Evolutionary conservation across 2,329 filamentous ascomycete genomes (phyloP).

Genomic region (Ilyonectria mors-panacis): DNA sequence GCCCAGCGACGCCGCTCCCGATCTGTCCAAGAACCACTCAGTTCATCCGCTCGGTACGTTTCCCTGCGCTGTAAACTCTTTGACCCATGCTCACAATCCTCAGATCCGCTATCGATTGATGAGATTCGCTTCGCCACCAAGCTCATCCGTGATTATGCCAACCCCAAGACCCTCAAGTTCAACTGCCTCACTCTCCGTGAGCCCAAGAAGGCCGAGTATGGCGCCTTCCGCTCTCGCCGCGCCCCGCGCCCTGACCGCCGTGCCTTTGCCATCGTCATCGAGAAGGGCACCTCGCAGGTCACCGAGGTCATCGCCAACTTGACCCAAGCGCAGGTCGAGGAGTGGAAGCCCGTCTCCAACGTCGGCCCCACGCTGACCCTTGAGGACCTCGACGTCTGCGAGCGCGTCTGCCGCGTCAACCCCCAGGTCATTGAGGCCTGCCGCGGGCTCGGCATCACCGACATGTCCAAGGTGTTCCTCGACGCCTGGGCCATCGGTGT

Average conservation of each 20-base stretch:
- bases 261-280: constrained; percentile 65
- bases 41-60: constrained; percentile 57
- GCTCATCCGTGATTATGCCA: constrained; percentile 60
- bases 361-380: constrained; percentile 75
- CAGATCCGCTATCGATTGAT: constrained; percentile 67
- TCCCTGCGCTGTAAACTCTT: neutral
- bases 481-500: constrained; percentile 90
- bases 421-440: constrained; percentile 84
- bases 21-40: constrained; percentile 50
- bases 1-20: constrained; percentile 55
- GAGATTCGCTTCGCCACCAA: constrained; percentile 68
- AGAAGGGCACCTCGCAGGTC: constrained; percentile 57
- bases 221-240: constrained; percentile 69
- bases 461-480: constrained; percentile 89
- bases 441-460: constrained; percentile 79
- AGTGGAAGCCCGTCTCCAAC: constrained; percentile 62
- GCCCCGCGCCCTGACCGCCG: constrained; percentile 65
- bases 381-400: constrained; percentile 84
- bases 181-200: constrained; percentile 79
- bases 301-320: constrained; percentile 68
- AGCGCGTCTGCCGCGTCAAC: constrained; percentile 77
- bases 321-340: constrained; percentile 57
- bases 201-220: constrained; percentile 74
- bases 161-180: constrained; percentile 56
- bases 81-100: constrained; percentile 8